Percentiles rank a stretch among this genome's conserved stretches.
Evolutionary conservation across 345 rosid genomes (phyloP).

Genomic region (Eucalyptus pauciflora): DNA sequence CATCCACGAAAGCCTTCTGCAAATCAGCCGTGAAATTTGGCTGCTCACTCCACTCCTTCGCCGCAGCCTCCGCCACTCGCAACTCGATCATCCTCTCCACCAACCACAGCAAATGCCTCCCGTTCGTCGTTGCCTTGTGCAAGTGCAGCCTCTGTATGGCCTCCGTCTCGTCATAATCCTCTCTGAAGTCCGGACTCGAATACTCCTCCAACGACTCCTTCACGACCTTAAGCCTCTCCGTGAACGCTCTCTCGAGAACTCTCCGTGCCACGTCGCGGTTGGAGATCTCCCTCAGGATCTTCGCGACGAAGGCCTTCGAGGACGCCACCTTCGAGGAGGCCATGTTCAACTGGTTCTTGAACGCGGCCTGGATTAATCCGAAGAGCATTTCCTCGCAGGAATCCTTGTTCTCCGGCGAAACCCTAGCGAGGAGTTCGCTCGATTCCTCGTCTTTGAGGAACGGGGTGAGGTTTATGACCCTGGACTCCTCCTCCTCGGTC

Average conservation of each 20-base stretch:
- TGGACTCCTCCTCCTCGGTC: conserved; percentile 53
- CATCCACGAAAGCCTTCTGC: conserved; percentile 52
- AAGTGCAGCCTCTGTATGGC: conserved; percentile 58
- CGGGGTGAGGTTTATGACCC: conserved; percentile 33
- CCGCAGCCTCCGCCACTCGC: conserved; percentile 52
- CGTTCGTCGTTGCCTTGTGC: conserved; percentile 51
- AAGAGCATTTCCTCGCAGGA: conserved; percentile 55
- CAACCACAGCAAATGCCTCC: conserved; percentile 53
- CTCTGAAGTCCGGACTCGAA: conserved; percentile 61
- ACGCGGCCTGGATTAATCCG: conserved; percentile 37
- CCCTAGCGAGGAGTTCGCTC: conserved; percentile 40
- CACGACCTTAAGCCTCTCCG: conserved; percentile 37
- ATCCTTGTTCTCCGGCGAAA: conserved; percentile 13
- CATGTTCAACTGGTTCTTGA: conserved; percentile 34
- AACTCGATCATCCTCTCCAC: conserved; percentile 77
- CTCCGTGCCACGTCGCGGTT: conserved; percentile 38
- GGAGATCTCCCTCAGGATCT: conserved; percentile 45
- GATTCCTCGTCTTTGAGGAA: conserved; percentile 38
- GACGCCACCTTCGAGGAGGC: conserved; percentile 56
- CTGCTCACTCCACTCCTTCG: conserved; percentile 64
- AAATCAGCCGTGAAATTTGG: conserved; percentile 40
- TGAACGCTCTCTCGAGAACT: conserved; percentile 47
- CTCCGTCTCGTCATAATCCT: conserved; percentile 63
- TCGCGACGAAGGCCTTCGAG: conserved; percentile 56
- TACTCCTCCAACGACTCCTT: conserved; percentile 63